Evolutionary conservation across 371 early-diverging fungal species (phyloP).

Genomic region (Zychaea mexicana): DNA sequence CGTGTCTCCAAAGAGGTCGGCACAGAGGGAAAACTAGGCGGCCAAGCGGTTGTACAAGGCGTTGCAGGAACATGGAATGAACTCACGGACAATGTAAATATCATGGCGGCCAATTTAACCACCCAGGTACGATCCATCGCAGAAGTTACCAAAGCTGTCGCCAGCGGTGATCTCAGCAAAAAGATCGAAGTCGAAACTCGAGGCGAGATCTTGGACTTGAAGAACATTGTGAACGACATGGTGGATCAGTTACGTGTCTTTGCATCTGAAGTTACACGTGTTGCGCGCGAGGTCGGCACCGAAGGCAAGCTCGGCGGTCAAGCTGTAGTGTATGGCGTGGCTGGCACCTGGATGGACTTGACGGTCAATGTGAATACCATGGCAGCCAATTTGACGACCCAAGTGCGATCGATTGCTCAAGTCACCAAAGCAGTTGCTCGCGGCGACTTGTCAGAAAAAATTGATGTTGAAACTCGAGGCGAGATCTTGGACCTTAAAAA

Average conservation of each 20-base stretch:
- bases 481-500: slow-evolving; percentile 46
- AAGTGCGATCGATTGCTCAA: slow-evolving; percentile 29
- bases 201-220: slow-evolving; percentile 40
- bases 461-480: slow-evolving; percentile 31
- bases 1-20: slow-evolving; percentile 46
- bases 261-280: slow-evolving; percentile 47
- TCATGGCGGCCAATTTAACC: slow-evolving; percentile 43
- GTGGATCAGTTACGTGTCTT: slow-evolving; percentile 26
- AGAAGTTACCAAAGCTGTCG: slow-evolving; percentile 35
- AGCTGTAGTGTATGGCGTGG: slow-evolving; percentile 48
- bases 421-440: slow-evolving; percentile 26
- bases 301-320: slow-evolving; percentile 48
- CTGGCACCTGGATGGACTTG: slow-evolving; percentile 56
- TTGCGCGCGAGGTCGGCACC: slow-evolving; percentile 34
- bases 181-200: slow-evolving; percentile 33
- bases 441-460: slow-evolving; percentile 46
- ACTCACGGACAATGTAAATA: slow-evolving; percentile 44
- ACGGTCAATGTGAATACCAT: slow-evolving; percentile 36
- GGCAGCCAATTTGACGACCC: slow-evolving; percentile 25
- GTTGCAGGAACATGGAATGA: slow-evolving; percentile 51
- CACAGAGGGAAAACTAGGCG: slow-evolving; percentile 48
- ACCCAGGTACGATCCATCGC: slow-evolving; percentile 53
- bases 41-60: slow-evolving; percentile 40
- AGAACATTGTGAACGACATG: slow-evolving; percentile 32
- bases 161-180: slow-evolving; percentile 34